Percentiles rank a stretch among this genome's conserved stretches.
Conservation (phyloP, 2,329 filamentous ascomycete genomes). For the Fusarium buxicola region DNA sequence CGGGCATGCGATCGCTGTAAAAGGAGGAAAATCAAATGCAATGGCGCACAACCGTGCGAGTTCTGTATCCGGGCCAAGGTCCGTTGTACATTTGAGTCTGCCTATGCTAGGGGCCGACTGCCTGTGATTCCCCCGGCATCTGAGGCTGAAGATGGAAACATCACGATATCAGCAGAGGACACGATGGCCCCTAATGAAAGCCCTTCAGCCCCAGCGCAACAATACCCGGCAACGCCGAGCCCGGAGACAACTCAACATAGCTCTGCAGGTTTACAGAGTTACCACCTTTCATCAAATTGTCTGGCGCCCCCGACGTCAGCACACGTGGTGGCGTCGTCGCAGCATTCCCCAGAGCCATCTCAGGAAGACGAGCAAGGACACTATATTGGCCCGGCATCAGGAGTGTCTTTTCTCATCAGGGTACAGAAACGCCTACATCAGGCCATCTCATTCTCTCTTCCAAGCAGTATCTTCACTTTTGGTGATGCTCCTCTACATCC, state of each 20-base stretch:
- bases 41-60: slow-evolving; percentile 43
- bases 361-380: slow-evolving; percentile 49
- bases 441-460: slow-evolving; percentile 38
- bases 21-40: slow-evolving; percentile 45
- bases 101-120: slow-evolving; percentile 42
- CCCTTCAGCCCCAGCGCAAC: slow-evolving; percentile 11
- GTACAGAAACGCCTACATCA: slow-evolving; percentile 48
- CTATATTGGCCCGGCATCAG: slow-evolving; percentile 49
- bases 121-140: slow-evolving; percentile 37
- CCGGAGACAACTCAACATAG: slow-evolving; percentile 1
- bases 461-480: slow-evolving; percentile 59
- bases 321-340: slow-evolving; percentile 30
- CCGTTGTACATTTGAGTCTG: slow-evolving; percentile 41
- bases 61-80: slow-evolving; percentile 38
- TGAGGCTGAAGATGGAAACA: slow-evolving; percentile 10
- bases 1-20: slow-evolving; percentile 46
- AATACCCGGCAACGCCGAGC: slow-evolving; percentile 6
- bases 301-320: slow-evolving; percentile 4
- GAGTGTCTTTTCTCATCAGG: slow-evolving; percentile 46
- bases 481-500: slow-evolving; percentile 60
- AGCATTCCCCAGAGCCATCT: slow-evolving; percentile 46
- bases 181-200: slow-evolving; percentile 14
- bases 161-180: slow-evolving; percentile 13
- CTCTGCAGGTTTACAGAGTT: slow-evolving; percentile 9
- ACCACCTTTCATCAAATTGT: slow-evolving; percentile 19